Percentiles rank a stretch among this genome's conserved stretches.
These are phyloP conservation scores for Viridothelium virens DNA, from an alignment of 495 filamentous ascomycete genomes.

Conservation along the genomic window DNA sequence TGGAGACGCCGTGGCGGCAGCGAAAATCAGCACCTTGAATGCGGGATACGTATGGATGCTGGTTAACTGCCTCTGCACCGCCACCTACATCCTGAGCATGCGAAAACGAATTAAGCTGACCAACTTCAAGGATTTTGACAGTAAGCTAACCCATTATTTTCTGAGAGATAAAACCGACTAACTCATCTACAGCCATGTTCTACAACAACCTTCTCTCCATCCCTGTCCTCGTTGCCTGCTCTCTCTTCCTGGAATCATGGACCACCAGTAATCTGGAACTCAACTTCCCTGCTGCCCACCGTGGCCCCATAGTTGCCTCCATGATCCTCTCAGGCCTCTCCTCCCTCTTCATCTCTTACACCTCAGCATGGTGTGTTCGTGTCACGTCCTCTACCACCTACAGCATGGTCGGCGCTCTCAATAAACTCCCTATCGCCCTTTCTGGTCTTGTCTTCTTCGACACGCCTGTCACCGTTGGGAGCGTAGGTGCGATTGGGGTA, in stretches of 20 bases:
- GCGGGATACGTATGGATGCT: conserved; percentile 98
- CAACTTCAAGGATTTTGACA: conserved; percentile 99
- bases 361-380: conserved; percentile 96
- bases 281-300: conserved; percentile 76
- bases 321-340: conserved; percentile 93
- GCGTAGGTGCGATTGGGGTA: conserved; percentile 77
- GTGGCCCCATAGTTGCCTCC: conserved; percentile 65
- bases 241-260: conserved; percentile 87
- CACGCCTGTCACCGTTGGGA: conserved; percentile 85
- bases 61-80: conserved; percentile 92
- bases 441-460: conserved; percentile 92
- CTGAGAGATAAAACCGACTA: conserved; percentile 26
- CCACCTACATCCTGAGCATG: conserved; percentile 86
- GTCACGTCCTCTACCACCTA: conserved; percentile 95
- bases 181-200: conserved; percentile 72
- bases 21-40: conserved; percentile 79
- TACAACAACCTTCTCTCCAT: conserved; percentile 99
- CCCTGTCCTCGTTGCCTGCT: conserved; percentile 76
- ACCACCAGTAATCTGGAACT: conserved; percentile 68
- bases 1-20: conserved; percentile 43
- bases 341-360: conserved; percentile 97
- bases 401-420: conserved; percentile 94
- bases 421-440: conserved; percentile 92
- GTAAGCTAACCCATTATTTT: conserved; percentile 49
- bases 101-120: conserved; percentile 98